Percentiles rank a stretch among this genome's conserved stretches.
phyloP scores from a whole-genome alignment of 1,139 yeast genomes.

The Taiozyma onychis region DNA sequence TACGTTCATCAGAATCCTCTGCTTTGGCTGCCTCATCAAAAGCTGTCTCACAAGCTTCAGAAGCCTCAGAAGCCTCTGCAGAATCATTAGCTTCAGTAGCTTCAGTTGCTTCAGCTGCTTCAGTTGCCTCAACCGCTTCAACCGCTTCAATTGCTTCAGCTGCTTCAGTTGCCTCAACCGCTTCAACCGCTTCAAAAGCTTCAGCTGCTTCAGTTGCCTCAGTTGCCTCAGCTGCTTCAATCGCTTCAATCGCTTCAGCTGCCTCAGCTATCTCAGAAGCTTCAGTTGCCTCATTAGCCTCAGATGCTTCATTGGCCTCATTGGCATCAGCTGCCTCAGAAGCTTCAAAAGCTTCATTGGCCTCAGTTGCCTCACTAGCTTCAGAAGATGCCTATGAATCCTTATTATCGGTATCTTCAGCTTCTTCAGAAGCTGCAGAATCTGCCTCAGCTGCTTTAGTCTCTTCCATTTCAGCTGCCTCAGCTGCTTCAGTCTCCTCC shows the following conservation, averaged over 20 bases:
- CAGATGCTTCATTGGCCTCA: constrained; percentile 9
- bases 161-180: neutral
- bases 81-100: constrained; percentile 9
- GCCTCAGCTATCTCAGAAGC: constrained; percentile 4
- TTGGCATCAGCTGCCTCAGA: constrained; percentile 12
- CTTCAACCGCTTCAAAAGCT: neutral
- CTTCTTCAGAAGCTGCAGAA: constrained; percentile 2
- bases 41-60: constrained; percentile 12
- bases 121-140: constrained; percentile 4
- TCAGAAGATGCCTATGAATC: neutral
- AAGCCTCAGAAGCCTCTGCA: constrained; percentile 7
- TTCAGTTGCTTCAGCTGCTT: constrained; percentile 4
- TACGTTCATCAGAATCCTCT: constrained; percentile 22
- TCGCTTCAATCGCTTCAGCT: neutral
- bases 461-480: constrained; percentile 27
- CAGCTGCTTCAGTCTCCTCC: constrained; percentile 11
- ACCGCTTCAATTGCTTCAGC: neutral
- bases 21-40: constrained; percentile 13
- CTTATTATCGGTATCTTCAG: constrained; percentile 12
- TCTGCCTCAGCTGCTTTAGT: constrained; percentile 26
- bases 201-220: constrained; percentile 7
- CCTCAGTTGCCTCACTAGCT: constrained; percentile 6
- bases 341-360: constrained; percentile 13
- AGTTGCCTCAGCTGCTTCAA: constrained; percentile 3
- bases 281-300: constrained; percentile 7